Evolutionary conservation across 2,329 filamentous ascomycete genomes (phyloP).

Genomic region (Phaeosphaeria sp.): DNA sequence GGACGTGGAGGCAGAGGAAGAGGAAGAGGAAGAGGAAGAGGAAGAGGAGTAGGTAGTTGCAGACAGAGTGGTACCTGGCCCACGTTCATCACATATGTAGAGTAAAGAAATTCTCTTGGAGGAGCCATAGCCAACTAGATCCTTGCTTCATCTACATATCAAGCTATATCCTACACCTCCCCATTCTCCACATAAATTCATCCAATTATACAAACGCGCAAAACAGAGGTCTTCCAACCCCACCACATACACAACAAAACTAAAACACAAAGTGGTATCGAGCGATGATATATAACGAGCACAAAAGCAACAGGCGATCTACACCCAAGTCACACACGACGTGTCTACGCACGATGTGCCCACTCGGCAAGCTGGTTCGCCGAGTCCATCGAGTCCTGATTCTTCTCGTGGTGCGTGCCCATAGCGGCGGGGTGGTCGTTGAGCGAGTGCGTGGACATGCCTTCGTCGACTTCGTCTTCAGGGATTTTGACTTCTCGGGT

Average conservation of each 20-base stretch:
- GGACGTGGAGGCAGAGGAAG: not conserved
- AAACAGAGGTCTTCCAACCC: not conserved
- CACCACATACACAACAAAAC: not conserved
- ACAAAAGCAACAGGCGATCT: constrained; percentile 5
- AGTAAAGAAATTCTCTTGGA: too few species aligned
- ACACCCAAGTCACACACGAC: not conserved
- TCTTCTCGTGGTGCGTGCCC: constrained; percentile 46
- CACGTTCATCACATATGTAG: too few species aligned
- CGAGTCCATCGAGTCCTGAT: constrained; percentile 46
- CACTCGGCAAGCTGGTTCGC: constrained; percentile 44
- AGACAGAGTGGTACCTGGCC: too few species aligned
- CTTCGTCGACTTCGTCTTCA: constrained; percentile 49
- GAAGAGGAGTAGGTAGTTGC: not conserved
- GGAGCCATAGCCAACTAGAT: not conserved
- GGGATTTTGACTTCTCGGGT: constrained; percentile 62
- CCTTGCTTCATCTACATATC: not conserved
- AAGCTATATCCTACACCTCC: not conserved
- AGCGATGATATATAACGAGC: constrained; percentile 7
- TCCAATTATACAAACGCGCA: not conserved
- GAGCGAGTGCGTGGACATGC: constrained; percentile 43
- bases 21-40: not conserved
- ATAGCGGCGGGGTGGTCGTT: constrained; percentile 36
- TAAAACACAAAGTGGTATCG: constrained; percentile 20
- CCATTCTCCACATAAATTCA: not conserved
- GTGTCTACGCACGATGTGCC: constrained; percentile 39